Evolutionary conservation across 768 basidiomycete genomes (phyloP), one percentile per base, ranked within the genome.

Genomic region (Boletus subcaerulescens): DNA sequence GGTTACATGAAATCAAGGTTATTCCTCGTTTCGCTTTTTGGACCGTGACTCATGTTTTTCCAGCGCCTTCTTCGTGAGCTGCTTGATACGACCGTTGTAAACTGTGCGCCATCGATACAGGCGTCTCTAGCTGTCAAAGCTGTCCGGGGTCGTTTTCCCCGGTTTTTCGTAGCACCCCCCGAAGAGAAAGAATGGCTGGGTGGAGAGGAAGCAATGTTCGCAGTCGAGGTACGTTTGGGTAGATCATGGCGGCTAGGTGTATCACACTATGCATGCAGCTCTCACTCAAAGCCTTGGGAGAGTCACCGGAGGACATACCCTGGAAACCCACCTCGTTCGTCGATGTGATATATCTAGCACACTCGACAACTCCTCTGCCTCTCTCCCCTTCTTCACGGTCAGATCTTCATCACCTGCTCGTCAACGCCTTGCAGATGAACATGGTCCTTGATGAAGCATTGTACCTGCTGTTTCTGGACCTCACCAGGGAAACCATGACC

Each of bases 371-470:
- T 29, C 56, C 65, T 4, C 48, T 57, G 7, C 45, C 52, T 5
- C 32, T 69, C 29, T 35, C 62, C 14, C 36, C 56, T 6, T 56
- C 56, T 45, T 42, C 49, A 1, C 40, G 60, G n/a, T 50, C 63
- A 3, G 53, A 71, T 29, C 50, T 82, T 29, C 62, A 76, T n/a
- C 77, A 75, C 0, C 57, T 77, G 5, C 57, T 86, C 17, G 56
- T 85, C 24, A 64, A 74, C 14, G 80, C 80, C 3, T 65, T 91
- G 20, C 81, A 84, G 61, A 67, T 77, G 7, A 83, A 82, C 58
- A 60, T 71, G 29, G 73, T 78, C 4, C 65, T 88, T 18, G 86
- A 87, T 59, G 84, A 86, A 61, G 71, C 80, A 1, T 69, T 90
- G n/a, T 76, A 82, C 14, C 60, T 87, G 45, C 76, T 89, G 9